These are phyloP conservation scores for Lolium rigidum DNA, from an alignment of 176 grass and related monocot species.

Conservation along the genomic window DNA sequence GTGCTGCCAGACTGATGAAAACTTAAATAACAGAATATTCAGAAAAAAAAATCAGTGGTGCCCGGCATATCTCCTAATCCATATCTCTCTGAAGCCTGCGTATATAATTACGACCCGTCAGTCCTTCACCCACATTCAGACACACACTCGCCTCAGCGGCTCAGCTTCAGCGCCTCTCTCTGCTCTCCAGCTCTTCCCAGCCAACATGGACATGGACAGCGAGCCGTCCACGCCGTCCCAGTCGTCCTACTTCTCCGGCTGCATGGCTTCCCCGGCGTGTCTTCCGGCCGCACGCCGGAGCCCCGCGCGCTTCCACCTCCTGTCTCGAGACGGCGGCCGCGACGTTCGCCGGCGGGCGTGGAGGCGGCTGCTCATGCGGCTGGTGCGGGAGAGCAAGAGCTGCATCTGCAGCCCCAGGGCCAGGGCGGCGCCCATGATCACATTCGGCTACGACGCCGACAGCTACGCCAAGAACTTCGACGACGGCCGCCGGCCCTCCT, in stretches of 20 bases:
- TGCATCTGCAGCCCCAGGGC: conserved; percentile 51
- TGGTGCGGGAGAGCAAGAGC: conserved; percentile 73
- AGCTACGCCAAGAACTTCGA: conserved; percentile 99
- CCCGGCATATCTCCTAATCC: not conserved
- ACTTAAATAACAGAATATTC: no score
- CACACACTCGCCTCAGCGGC: not conserved
- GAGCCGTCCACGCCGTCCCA: conserved; percentile 50
- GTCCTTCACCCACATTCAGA: not conserved
- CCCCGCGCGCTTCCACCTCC: conserved; percentile 72
- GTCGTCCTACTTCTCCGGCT: conserved; percentile 63
- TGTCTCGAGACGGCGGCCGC: conserved; percentile 42
- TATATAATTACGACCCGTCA: conserved; percentile 32
- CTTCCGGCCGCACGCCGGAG: conserved; percentile 56
- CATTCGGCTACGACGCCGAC: conserved; percentile 78
- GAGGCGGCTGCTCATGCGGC: conserved; percentile 58
- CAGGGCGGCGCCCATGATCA: conserved; percentile 28
- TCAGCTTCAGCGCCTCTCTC: not conserved
- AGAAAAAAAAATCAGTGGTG: not conserved
- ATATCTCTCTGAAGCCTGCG: not conserved
- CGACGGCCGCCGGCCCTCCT: conserved; percentile 53
- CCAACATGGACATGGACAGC: conserved; percentile 55
- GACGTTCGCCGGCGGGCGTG: conserved; percentile 48
- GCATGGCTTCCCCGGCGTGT: conserved; percentile 74
- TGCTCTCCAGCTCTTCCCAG: not conserved
- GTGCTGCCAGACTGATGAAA: not conserved